Base-by-base conservation (phyloP, 2,329 filamentous ascomycete species). In the Tolypocladium endophyticum region DNA sequence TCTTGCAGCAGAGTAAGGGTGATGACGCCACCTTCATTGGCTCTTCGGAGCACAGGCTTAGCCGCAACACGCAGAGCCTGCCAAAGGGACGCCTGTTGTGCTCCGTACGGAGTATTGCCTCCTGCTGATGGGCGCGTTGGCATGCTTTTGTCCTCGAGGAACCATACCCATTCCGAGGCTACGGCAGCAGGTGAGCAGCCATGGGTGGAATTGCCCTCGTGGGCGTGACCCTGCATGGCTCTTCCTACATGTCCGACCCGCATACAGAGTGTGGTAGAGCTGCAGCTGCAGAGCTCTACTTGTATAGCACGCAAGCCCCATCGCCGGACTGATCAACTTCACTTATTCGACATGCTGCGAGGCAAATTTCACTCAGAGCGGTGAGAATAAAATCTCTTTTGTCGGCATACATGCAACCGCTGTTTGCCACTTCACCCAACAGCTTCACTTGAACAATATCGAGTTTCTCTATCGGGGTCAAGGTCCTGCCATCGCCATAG, bases 181-280 rank as follows among this genome's bases (percentile, higher is more conserved):
- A 47, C 36, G 28, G 25, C 50, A 38, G n/a, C 16, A 45, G 58
- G 36, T 33, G 41, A 16, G 55, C 25, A 14, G 38, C 39, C 55
- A 57, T 16, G 55, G 38, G 55, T 33, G 56, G 57, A 57, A 57
- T 45, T 50, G 43, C 57, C 61, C n/a, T 58, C 57, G 50, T 63
- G 60, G 61, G 41, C n/a, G 20, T 45, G n/a, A 45, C 61, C 36
- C 39, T 59, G 53, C 45, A 43, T 43, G 54, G 56, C 45, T 25
- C 28, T 36, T 56, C 41, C 52, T 55, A 43, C 43, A 50, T 16
- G 25, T 30, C 45, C 45, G 25, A 23, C 45, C 25, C 25, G 45
- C 45, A 30, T 30, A 30, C 45, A 30, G 45, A 30, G 25, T 28
- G 45, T 50, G 14, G 16, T 50, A 50, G 25, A 30, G 14, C 5